phyloP scores from a whole-genome alignment of 2,329 filamentous ascomycete genomes.

The Colletotrichum eleusines region DNA sequence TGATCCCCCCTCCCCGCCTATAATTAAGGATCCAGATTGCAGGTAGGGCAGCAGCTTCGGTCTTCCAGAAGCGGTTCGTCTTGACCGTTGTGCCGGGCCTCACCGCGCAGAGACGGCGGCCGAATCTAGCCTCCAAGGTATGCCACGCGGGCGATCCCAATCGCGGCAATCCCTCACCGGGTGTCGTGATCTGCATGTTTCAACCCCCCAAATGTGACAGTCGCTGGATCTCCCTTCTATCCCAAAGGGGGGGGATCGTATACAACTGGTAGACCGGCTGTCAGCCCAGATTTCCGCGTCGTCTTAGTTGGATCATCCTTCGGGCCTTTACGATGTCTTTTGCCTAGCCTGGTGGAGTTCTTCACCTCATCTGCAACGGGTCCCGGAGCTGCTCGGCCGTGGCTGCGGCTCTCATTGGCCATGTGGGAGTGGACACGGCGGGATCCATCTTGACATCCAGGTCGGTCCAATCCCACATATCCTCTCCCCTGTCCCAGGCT shows the following conservation, averaged over 20 bases:
- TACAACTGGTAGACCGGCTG: slow-evolving; percentile 4
- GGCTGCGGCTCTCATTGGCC: neutral
- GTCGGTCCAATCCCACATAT: neutral
- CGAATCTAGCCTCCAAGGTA: neutral
- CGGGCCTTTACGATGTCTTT: slow-evolving; percentile 33
- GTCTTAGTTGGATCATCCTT: slow-evolving; percentile 2
- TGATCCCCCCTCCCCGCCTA: too few relatives aligned
- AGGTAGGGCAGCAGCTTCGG: too few relatives aligned
- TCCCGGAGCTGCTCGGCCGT: neutral
- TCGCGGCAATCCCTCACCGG: slow-evolving; percentile 6
- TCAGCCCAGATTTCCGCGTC: slow-evolving; percentile 4
- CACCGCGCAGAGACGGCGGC: neutral
- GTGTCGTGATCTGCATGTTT: slow-evolving; percentile 32
- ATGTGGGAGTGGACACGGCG: slow-evolving; percentile 5
- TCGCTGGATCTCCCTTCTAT: neutral
- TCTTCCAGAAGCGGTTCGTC: neutral
- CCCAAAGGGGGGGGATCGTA: neutral
- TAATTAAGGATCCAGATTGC: too few relatives aligned
- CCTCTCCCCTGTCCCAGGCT: neutral
- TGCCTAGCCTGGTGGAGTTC: slow-evolving; percentile 37
- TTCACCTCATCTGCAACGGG: slow-evolving; percentile 5
- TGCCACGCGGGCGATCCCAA: slow-evolving; percentile 28
- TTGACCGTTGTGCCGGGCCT: slow-evolving; percentile 7
- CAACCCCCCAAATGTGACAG: slow-evolving; percentile 28
- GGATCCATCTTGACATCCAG: neutral